These are phyloP conservation scores for Kernera saxatilis DNA, from an alignment of 345 rosid genomes.

Conservation along the genomic window DNA sequence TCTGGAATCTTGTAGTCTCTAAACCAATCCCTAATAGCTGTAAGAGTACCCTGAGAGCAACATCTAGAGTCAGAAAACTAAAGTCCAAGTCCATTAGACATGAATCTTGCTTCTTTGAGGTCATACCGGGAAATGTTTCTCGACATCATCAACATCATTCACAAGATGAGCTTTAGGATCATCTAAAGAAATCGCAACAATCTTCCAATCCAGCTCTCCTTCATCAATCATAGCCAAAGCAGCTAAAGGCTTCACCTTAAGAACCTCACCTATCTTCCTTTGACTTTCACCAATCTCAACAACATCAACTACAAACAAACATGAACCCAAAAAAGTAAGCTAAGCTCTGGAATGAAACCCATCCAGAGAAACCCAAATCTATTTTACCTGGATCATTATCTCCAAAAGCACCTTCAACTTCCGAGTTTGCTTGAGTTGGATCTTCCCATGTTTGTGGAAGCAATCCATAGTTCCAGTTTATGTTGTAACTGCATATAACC, in stretches of 20 bases:
- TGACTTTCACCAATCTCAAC: constrained; percentile 83
- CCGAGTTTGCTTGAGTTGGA: constrained; percentile 69
- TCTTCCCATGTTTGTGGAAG: constrained; percentile 99
- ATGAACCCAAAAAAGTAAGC: neutral
- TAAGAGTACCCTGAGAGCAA: constrained; percentile 70
- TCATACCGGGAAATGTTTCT: constrained; percentile 84
- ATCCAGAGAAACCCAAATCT: neutral
- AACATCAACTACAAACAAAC: constrained; percentile 74
- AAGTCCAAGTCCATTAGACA: neutral
- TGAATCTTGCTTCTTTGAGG: neutral
- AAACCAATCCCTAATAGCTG: constrained; percentile 91
- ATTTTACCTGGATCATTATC: constrained; percentile 99
- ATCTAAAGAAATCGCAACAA: constrained; percentile 85
- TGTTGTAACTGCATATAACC: constrained; percentile 54
- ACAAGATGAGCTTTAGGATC: constrained; percentile 94
- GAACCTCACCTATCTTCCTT: constrained; percentile 68
- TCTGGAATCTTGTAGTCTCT: constrained; percentile 97
- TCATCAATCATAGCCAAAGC: constrained; percentile 97
- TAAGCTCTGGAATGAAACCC: neutral
- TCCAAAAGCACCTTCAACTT: constrained; percentile 88
- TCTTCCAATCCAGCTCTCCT: constrained; percentile 99
- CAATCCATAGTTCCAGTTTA: constrained; percentile 96
- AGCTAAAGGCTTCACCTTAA: constrained; percentile 81
- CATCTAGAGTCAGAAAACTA: neutral
- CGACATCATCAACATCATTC: constrained; percentile 80